Conservation (phyloP, 306 rosid species). For the Inga laurina region DNA sequence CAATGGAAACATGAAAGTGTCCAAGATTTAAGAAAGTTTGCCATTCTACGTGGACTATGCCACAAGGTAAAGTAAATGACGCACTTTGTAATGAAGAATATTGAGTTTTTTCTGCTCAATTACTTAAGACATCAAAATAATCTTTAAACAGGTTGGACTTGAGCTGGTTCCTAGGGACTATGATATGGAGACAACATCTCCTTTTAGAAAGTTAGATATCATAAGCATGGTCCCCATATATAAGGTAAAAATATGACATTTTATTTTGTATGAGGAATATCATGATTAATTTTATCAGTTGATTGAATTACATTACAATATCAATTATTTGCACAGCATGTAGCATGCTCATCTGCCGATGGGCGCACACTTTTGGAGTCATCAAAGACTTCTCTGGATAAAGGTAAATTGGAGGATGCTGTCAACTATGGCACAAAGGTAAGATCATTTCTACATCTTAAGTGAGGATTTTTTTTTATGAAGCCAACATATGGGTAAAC, state of each 20-base stretch:
- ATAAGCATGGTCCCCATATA: conserved; percentile 93
- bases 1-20: conserved; percentile 69
- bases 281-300: conserved; percentile 17
- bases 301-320: conserved; percentile 31
- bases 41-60: conserved; percentile 92
- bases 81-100: background rate
- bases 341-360: conserved; percentile 98
- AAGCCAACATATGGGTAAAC: conserved; percentile 22
- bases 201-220: conserved; percentile 77
- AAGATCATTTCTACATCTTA: conserved; percentile 27
- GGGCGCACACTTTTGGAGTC: conserved; percentile 96
- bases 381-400: conserved; percentile 93
- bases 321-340: conserved; percentile 61
- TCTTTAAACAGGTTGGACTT: conserved; percentile 84
- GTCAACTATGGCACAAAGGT: conserved; percentile 97
- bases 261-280: conserved; percentile 2
- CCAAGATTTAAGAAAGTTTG: conserved; percentile 77
- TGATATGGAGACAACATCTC: conserved; percentile 71
- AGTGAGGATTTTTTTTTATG: background rate
- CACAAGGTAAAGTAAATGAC: conserved; percentile 69
- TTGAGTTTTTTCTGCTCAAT: conserved; percentile 10
- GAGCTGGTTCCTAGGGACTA: conserved; percentile 94
- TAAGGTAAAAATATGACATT: conserved; percentile 54
- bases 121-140: conserved; percentile 17
- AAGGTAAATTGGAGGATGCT: conserved; percentile 98